Conservation (phyloP, 1,139 yeast genomes). For the Suhomyces bribrorum region DNA sequence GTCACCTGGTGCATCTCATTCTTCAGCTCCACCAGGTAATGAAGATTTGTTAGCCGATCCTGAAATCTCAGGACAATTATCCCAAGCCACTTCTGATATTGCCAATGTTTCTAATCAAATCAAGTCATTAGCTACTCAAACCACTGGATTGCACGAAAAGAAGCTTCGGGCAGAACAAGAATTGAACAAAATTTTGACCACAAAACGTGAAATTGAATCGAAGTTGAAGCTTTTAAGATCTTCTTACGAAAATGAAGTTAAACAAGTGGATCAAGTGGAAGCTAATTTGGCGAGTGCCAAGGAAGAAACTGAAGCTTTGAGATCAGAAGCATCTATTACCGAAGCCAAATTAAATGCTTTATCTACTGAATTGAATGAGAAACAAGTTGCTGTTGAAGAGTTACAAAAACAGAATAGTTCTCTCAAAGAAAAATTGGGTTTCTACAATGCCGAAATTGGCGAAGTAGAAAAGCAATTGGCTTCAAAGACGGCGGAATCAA, state of each 20-base stretch:
- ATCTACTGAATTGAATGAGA: slow-evolving; percentile 63
- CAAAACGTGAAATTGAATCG: slow-evolving; percentile 70
- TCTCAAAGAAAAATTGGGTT: slow-evolving; percentile 67
- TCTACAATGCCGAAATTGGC: slow-evolving; percentile 64
- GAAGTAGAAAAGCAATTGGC: slow-evolving; percentile 60
- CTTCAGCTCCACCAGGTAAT: slow-evolving; percentile 23
- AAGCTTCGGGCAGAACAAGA: slow-evolving; percentile 78
- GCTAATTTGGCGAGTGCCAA: slow-evolving; percentile 56
- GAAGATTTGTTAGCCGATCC: slow-evolving; percentile 59
- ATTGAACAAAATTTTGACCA: slow-evolving; percentile 58
- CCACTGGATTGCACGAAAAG: slow-evolving; percentile 67
- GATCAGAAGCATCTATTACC: slow-evolving; percentile 73
- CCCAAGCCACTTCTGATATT: slow-evolving; percentile 80
- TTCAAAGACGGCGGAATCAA: slow-evolving; percentile 51
- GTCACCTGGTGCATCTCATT: slow-evolving; percentile 1
- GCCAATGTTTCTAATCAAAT: slow-evolving; percentile 88
- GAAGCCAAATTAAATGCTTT: slow-evolving; percentile 81
- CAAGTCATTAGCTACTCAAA: slow-evolving; percentile 73
- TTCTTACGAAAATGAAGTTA: slow-evolving; percentile 77
- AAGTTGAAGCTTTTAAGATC: slow-evolving; percentile 67
- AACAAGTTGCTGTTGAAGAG: slow-evolving; percentile 60
- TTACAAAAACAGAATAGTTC: slow-evolving; percentile 66
- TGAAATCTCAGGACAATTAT: slow-evolving; percentile 64
- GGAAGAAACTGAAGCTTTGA: slow-evolving; percentile 69
- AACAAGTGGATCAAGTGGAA: slow-evolving; percentile 73